These are phyloP conservation scores for Cyclotella cryptica DNA, from an alignment of 108 stramenopile genomes.

Conservation along the genomic window DNA sequence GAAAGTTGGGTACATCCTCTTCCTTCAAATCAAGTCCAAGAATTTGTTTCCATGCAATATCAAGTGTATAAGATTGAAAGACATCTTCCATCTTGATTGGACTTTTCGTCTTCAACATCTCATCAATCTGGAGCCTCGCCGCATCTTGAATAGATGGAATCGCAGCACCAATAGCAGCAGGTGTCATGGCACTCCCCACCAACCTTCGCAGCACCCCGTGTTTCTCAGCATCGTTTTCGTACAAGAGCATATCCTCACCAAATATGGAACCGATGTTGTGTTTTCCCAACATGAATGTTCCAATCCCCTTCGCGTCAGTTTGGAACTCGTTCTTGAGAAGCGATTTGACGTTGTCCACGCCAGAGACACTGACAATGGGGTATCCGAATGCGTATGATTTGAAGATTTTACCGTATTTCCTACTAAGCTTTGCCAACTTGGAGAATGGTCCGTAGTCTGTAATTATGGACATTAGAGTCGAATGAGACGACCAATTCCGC, in stretches of 20 bases:
- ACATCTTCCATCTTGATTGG: slow-evolving; percentile 46
- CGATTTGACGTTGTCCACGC: slow-evolving; percentile 26
- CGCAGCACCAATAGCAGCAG: slow-evolving; percentile 22
- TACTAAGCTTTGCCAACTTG: neutral
- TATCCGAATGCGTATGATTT: slow-evolving; percentile 8
- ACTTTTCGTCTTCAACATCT: slow-evolving; percentile 14
- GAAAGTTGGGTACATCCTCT: slow-evolving; percentile 41
- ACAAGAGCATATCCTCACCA: slow-evolving; percentile 27
- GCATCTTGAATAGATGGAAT: slow-evolving; percentile 43
- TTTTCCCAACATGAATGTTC: slow-evolving; percentile 9
- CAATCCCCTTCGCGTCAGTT: neutral
- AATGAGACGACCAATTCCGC: neutral
- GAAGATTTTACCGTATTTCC: slow-evolving; percentile 29
- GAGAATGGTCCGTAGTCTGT: slow-evolving; percentile 24
- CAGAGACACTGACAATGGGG: slow-evolving; percentile 22
- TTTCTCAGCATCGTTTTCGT: slow-evolving; percentile 33
- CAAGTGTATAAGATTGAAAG: slow-evolving; percentile 43
- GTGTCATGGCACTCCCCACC: slow-evolving; percentile 47
- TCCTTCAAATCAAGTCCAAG: slow-evolving; percentile 48
- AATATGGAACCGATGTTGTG: slow-evolving; percentile 6
- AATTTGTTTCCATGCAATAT: slow-evolving; percentile 58
- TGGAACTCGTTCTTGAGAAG: slow-evolving; percentile 33
- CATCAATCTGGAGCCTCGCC: slow-evolving; percentile 22
- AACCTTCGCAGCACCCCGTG: slow-evolving; percentile 39
- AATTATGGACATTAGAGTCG: neutral